phyloP scores from a whole-genome alignment of 2,329 filamentous ascomycete species.

The Daldinia sp. region DNA sequence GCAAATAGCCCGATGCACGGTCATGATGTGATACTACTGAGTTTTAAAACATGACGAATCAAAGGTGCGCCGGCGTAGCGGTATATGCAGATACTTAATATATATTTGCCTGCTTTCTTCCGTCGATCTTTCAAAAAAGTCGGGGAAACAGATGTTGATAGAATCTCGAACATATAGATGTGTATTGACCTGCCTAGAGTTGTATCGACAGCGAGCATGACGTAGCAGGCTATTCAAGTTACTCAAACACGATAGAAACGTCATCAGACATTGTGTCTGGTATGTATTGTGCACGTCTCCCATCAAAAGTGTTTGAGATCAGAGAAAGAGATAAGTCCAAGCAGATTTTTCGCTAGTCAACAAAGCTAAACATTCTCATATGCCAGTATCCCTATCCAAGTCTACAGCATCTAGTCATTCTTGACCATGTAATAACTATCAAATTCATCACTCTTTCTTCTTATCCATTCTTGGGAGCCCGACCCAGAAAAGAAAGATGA shows the following conservation, averaged over 20 bases:
- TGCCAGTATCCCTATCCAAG: neutral
- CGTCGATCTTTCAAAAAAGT: neutral
- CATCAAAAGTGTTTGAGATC: neutral
- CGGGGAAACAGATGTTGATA: neutral
- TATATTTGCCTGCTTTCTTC: neutral
- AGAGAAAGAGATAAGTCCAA: neutral
- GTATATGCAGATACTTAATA: constrained; percentile 1
- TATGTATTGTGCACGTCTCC: neutral
- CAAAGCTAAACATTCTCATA: neutral
- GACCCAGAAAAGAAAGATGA: constrained; percentile 61
- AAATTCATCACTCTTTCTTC: constrained; percentile 53
- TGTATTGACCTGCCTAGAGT: neutral
- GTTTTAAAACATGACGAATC: neutral
- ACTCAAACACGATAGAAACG: constrained; percentile 7
- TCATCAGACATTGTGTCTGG: constrained; percentile 24
- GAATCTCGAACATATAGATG: neutral
- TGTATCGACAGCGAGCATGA: neutral
- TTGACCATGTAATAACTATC: neutral
- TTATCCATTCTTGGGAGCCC: constrained; percentile 58
- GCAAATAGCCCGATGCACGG: neutral
- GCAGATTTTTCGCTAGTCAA: neutral
- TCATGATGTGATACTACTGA: neutral
- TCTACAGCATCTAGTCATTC: neutral
- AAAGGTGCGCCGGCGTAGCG: neutral
- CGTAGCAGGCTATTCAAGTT: neutral